These are phyloP conservation scores for Amylostereum areolatum DNA, from an alignment of 1,284 basidiomycete species.

Conservation along the genomic window DNA sequence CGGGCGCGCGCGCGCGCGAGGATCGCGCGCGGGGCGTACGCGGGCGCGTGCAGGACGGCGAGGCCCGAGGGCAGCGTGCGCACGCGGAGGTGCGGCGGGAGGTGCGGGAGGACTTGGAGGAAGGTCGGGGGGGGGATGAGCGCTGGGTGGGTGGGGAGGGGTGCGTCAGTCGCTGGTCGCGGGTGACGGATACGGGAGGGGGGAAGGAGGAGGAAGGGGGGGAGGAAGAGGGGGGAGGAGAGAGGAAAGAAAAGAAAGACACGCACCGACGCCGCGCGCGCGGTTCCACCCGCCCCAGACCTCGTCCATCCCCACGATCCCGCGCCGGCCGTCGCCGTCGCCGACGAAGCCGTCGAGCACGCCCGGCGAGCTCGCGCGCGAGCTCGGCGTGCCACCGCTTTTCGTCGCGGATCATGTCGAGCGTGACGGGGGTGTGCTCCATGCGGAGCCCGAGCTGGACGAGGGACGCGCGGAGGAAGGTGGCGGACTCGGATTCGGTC, in stretches of 20 bases:
- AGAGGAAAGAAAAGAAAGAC: neutral
- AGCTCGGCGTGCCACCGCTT: conserved; percentile 76
- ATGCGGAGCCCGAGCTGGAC: conserved; percentile 83
- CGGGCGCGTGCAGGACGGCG: conserved; percentile 80
- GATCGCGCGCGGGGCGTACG: conserved; percentile 63
- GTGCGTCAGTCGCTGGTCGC: conserved; percentile 10
- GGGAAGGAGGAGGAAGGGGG: conserved; percentile 2
- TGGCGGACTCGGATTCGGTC: conserved; percentile 80
- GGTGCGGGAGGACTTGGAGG: conserved; percentile 62
- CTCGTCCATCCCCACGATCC: conserved; percentile 87
- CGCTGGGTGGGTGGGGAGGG: conserved; percentile 36
- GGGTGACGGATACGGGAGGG: conserved; percentile 1
- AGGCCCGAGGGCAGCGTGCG: conserved; percentile 71
- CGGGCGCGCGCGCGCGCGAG: conserved; percentile 54
- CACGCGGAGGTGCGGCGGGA: conserved; percentile 67
- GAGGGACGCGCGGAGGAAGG: conserved; percentile 83
- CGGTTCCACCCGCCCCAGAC: conserved; percentile 98
- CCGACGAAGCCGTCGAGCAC: conserved; percentile 54
- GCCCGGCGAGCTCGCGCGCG: conserved; percentile 75
- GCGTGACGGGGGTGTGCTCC: conserved; percentile 74
- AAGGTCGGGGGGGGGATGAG: conserved; percentile 87
- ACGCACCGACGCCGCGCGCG: conserved; percentile 85
- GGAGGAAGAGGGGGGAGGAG: neutral
- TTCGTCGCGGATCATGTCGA: conserved; percentile 88
- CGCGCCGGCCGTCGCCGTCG: conserved; percentile 37